Percentiles rank a stretch among this genome's conserved stretches.
Conservation (phyloP, 805 yeast genomes). For the Vanderwaltozyma yarrowii region DNA sequence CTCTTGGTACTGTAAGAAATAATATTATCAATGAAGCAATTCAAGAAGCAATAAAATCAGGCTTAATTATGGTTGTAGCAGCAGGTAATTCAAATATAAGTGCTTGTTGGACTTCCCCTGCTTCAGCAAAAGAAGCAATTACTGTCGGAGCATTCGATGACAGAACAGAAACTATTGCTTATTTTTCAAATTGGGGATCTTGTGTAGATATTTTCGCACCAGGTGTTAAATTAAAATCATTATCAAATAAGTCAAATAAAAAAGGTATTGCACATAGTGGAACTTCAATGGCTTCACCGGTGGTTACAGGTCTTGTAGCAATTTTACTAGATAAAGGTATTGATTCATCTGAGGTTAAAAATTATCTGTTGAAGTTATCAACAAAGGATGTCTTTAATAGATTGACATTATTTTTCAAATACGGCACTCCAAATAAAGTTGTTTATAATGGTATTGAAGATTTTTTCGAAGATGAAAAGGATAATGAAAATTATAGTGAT, state of each 20-base stretch:
- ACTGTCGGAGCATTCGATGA: slow-evolving; percentile 90
- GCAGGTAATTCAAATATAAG: slow-evolving; percentile 78
- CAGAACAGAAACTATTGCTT: slow-evolving; percentile 54
- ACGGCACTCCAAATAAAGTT: slow-evolving; percentile 53
- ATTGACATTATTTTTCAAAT: slow-evolving; percentile 35
- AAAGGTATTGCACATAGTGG: slow-evolving; percentile 42
- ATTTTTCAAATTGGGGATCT: slow-evolving; percentile 83
- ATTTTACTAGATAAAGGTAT: slow-evolving; percentile 45
- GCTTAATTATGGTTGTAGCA: slow-evolving; percentile 65
- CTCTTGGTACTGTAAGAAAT: slow-evolving; percentile 68
- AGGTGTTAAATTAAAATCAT: slow-evolving; percentile 60
- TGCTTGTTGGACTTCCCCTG: slow-evolving; percentile 84
- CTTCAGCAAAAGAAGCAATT: slow-evolving; percentile 61
- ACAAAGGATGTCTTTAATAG: slow-evolving; percentile 39
- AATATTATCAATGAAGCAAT: slow-evolving; percentile 64
- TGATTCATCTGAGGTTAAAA: slow-evolving; percentile 32
- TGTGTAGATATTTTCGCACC: slow-evolving; percentile 84
- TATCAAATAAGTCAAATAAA: slow-evolving; percentile 28
- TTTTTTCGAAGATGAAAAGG: slow-evolving; percentile 25
- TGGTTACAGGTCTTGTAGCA: slow-evolving; percentile 57
- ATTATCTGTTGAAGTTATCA: slow-evolving; percentile 35
- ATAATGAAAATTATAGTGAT: slow-evolving; percentile 26
- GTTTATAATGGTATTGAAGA: slow-evolving; percentile 30
- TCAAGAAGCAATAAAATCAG: slow-evolving; percentile 62
- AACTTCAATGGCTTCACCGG: slow-evolving; percentile 76